These are phyloP conservation scores for Pseudisothecium myosuroides DNA, from an alignment of 225 moss, liverwort and hornwort genomes.

Conservation along the genomic window DNA sequence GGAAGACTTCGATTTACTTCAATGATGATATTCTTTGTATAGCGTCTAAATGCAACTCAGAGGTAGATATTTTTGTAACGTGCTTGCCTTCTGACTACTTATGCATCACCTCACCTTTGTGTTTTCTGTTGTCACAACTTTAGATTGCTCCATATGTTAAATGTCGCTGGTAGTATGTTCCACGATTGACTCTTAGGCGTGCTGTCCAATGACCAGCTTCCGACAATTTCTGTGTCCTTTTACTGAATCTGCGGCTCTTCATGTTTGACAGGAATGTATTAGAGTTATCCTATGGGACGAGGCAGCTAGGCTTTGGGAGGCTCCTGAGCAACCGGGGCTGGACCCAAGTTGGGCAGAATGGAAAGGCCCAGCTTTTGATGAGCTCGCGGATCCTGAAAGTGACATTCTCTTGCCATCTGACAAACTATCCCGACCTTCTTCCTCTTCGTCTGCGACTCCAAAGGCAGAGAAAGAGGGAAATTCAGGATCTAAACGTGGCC, in stretches of 20 bases:
- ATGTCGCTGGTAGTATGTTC: background rate
- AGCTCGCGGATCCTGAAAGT: conserved; percentile 26
- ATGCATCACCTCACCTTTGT: background rate
- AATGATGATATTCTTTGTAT: background rate
- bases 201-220: background rate
- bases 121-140: background rate
- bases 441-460: conserved; percentile 27
- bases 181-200: background rate
- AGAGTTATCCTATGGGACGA: conserved; percentile 86
- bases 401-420: conserved; percentile 18
- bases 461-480: conserved; percentile 27
- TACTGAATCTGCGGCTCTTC: background rate
- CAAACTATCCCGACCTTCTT: conserved; percentile 15
- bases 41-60: background rate
- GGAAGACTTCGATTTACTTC: background rate
- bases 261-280: conserved; percentile 59
- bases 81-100: background rate
- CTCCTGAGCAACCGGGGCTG: conserved; percentile 78
- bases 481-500: conserved; percentile 28
- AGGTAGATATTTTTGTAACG: background rate
- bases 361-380: conserved; percentile 89
- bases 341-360: conserved; percentile 84
- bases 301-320: conserved; percentile 77
- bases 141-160: background rate
- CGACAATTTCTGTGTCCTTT: background rate